A percentile compares a stretch with the other conserved stretches of the same genome.
These are phyloP conservation scores for Arxiozyma slooffiae DNA, from an alignment of 1,139 yeast species.

Conservation along the genomic window DNA sequence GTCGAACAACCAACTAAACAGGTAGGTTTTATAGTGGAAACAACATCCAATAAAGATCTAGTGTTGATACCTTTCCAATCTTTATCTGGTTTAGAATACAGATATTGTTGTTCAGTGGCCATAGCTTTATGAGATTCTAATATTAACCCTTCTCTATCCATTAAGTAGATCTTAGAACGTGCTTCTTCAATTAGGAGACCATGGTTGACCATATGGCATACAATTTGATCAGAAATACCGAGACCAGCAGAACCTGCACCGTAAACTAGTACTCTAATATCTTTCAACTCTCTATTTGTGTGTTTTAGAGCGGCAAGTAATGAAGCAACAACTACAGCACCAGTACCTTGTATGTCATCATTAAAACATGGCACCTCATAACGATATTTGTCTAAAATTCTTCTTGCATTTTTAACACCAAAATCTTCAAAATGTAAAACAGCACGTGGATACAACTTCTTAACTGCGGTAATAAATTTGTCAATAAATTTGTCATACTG, in stretches of 20 bases:
- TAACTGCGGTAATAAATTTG: constrained; percentile 60
- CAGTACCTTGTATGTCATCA: constrained; percentile 97
- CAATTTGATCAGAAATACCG: constrained; percentile 91
- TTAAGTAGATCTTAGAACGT: constrained; percentile 55
- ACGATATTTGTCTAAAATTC: constrained; percentile 67
- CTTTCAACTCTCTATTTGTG: constrained; percentile 56
- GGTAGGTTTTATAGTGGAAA: constrained; percentile 70
- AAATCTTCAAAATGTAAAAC: constrained; percentile 94
- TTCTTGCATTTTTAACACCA: constrained; percentile 83
- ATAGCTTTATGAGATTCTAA: constrained; percentile 44
- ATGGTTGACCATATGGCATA: constrained; percentile 72
- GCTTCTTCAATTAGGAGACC: constrained; percentile 73
- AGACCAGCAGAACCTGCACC: constrained; percentile 98
- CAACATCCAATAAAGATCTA: constrained; percentile 54
- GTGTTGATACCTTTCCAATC: constrained; percentile 71
- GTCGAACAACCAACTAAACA: constrained; percentile 92
- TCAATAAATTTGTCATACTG: constrained; percentile 76
- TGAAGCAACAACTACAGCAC: constrained; percentile 95
- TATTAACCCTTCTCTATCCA: constrained; percentile 81
- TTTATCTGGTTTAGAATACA: constrained; percentile 62
- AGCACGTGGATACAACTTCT: constrained; percentile 75
- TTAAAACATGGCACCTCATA: constrained; percentile 74
- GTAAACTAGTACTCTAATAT: constrained; percentile 61
- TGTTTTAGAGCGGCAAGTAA: constrained; percentile 78
- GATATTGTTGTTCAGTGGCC: constrained; percentile 55